Conservation (phyloP, 495 filamentous ascomycete genomes). For the Parathielavia appendiculata region DNA sequence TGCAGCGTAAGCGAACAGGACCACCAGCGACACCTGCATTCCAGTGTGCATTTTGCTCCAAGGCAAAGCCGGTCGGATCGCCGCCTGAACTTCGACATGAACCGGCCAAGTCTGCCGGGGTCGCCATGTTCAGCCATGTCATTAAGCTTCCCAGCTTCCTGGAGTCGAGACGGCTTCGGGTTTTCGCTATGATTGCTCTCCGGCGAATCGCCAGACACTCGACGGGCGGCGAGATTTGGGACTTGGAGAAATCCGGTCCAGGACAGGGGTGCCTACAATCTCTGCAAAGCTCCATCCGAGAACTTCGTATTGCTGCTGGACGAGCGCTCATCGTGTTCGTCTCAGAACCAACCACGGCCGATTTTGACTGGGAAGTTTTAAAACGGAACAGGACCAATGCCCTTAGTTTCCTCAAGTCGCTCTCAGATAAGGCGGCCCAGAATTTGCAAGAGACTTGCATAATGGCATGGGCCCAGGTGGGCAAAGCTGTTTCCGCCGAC, state of each 20-base stretch:
- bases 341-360: slow-evolving; percentile 42
- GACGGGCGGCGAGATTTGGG: slow-evolving; percentile 49
- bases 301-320: slow-evolving; percentile 78
- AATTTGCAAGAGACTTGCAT: slow-evolving; percentile 77
- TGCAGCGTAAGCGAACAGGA: slow-evolving; percentile 13
- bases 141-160: slow-evolving; percentile 52
- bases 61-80: background rate
- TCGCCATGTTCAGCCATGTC: slow-evolving; percentile 53
- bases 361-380: slow-evolving; percentile 32
- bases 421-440: slow-evolving; percentile 60
- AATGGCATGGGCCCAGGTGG: slow-evolving; percentile 76
- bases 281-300: slow-evolving; percentile 74
- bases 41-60: slow-evolving; percentile 24
- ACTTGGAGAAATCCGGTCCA: slow-evolving; percentile 58
- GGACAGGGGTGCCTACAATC: slow-evolving; percentile 79
- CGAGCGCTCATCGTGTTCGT: slow-evolving; percentile 54
- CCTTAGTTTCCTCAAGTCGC: slow-evolving; percentile 61
- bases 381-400: slow-evolving; percentile 61
- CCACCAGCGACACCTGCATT: slow-evolving; percentile 1
- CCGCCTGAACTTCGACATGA: slow-evolving; percentile 1
- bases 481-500: slow-evolving; percentile 56
- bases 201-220: slow-evolving; percentile 64
- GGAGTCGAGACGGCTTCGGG: slow-evolving; percentile 56
- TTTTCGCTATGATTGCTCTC: slow-evolving; percentile 67
- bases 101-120: slow-evolving; percentile 26